These are phyloP conservation scores for Stenogyne calaminthoides DNA, from an alignment of 305 asterid species.

Conservation along the genomic window DNA sequence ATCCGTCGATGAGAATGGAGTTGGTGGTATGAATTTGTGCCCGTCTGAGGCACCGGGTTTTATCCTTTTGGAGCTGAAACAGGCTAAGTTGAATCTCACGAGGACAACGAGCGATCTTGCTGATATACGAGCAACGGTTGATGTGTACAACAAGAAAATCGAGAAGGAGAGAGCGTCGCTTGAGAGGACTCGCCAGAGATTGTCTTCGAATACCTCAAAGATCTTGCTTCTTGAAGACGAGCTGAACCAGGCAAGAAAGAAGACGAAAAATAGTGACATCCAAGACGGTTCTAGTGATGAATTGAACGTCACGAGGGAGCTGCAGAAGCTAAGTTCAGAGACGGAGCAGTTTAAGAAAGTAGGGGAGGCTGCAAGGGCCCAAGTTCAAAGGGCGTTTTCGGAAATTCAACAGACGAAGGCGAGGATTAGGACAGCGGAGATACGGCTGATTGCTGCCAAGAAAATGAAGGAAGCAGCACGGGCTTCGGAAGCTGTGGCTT, in stretches of 20 bases:
- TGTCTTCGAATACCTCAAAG: conserved; percentile 59
- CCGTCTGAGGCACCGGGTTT: conserved; percentile 68
- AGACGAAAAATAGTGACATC: conserved; percentile 34
- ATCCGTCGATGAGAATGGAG: conserved; percentile 12
- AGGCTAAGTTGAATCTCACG: conserved; percentile 75
- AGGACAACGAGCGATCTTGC: conserved; percentile 75
- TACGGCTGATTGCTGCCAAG: conserved; percentile 72
- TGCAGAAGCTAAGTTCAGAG: conserved; percentile 73
- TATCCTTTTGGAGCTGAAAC: conserved; percentile 73
- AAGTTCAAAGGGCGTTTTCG: conserved; percentile 58
- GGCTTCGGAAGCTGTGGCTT: conserved; percentile 85
- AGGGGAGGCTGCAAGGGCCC: conserved; percentile 66
- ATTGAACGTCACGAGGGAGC: conserved; percentile 53
- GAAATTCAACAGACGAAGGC: conserved; percentile 73
- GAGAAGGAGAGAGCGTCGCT: conserved; percentile 81
- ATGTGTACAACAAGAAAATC: conserved; percentile 64
- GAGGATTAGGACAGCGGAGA: conserved; percentile 72
- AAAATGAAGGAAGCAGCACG: conserved; percentile 92
- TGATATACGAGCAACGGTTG: conserved; percentile 76
- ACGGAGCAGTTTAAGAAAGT: conserved; percentile 68
- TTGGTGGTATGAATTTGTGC: conserved; percentile 29
- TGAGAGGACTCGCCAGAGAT: conserved; percentile 76
- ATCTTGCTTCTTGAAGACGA: conserved; percentile 65
- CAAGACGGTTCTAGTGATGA: conserved; percentile 36
- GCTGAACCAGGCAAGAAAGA: conserved; percentile 53